Evolutionary conservation across 352 stramenopile species (phyloP).

Genomic region (Peronospora farinosa): DNA sequence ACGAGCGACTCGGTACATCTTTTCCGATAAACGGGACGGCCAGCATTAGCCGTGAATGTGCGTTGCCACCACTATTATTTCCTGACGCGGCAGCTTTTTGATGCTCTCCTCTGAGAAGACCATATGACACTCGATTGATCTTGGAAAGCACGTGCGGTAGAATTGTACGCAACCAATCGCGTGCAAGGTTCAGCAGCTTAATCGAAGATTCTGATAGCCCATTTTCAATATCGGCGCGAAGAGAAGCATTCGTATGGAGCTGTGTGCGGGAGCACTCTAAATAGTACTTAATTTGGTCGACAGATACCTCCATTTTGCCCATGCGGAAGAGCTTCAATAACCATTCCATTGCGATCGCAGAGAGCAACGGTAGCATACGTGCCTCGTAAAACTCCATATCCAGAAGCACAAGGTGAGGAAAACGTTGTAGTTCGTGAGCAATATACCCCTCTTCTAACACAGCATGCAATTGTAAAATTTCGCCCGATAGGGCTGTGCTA

Average conservation of each 20-base stretch:
- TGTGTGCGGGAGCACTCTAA: slow-evolving; percentile 54
- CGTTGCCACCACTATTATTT: slow-evolving; percentile 78
- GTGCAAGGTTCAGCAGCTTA: slow-evolving; percentile 97
- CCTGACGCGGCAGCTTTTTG: slow-evolving; percentile 35
- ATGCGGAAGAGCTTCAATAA: slow-evolving; percentile 87
- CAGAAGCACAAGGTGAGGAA: slow-evolving; percentile 96
- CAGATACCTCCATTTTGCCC: slow-evolving; percentile 90
- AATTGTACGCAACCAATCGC: slow-evolving; percentile 96
- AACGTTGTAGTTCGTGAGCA: slow-evolving; percentile 92
- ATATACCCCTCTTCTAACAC: slow-evolving; percentile 89
- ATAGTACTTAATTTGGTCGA: slow-evolving; percentile 59
- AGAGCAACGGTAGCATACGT: slow-evolving; percentile 91
- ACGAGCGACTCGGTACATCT: slow-evolving; percentile 97
- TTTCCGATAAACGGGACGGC: slow-evolving; percentile 99
- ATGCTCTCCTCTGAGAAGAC: slow-evolving; percentile 86
- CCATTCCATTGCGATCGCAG: slow-evolving; percentile 78
- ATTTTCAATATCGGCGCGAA: slow-evolving; percentile 73
- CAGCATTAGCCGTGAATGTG: slow-evolving; percentile 93
- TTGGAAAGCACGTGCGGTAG: slow-evolving; percentile 98
- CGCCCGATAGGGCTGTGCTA: slow-evolving; percentile 7
- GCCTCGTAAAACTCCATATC: slow-evolving; percentile 94
- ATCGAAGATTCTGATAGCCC: slow-evolving; percentile 82
- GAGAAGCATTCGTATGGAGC: slow-evolving; percentile 62
- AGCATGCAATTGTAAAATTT: slow-evolving; percentile 73
- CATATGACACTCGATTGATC: slow-evolving; percentile 99